phyloP scores from a whole-genome alignment of 208 protist species.

The Polymyxa betae region DNA sequence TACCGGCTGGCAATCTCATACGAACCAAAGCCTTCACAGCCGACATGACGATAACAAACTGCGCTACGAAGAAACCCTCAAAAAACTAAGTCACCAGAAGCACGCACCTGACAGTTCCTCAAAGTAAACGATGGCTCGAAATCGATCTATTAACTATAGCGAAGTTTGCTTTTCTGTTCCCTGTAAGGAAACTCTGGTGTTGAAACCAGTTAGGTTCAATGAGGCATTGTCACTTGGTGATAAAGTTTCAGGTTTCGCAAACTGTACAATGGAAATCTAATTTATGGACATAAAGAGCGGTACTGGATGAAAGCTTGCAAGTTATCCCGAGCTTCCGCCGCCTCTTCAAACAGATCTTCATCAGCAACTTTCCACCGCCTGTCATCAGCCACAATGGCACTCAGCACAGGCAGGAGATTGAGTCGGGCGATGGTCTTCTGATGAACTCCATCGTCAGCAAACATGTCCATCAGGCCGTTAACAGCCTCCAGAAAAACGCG shows the following conservation, averaged over 20 bases:
- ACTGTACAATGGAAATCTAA: neutral
- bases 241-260: no score
- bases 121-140: no score
- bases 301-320: slow-evolving; percentile 14
- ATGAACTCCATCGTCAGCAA: slow-evolving; percentile 32
- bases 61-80: no score
- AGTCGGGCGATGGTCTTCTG: neutral
- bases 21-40: slow-evolving; percentile 51
- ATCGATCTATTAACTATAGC: no score
- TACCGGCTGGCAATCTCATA: slow-evolving; percentile 51
- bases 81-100: no score
- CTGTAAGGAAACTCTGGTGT: no score
- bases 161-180: no score
- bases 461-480: slow-evolving; percentile 31
- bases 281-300: slow-evolving; percentile 32
- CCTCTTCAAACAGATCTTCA: neutral
- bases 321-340: neutral
- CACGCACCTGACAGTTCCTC: no score
- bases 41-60: neutral
- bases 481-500: slow-evolving; percentile 12
- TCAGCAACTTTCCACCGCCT: neutral
- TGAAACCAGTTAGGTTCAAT: no score
- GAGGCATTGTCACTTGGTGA: no score
- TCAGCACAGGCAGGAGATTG: neutral
- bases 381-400: neutral